phyloP scores from a whole-genome alignment of 306 rosid genomes.

The Glycine latifolia region DNA sequence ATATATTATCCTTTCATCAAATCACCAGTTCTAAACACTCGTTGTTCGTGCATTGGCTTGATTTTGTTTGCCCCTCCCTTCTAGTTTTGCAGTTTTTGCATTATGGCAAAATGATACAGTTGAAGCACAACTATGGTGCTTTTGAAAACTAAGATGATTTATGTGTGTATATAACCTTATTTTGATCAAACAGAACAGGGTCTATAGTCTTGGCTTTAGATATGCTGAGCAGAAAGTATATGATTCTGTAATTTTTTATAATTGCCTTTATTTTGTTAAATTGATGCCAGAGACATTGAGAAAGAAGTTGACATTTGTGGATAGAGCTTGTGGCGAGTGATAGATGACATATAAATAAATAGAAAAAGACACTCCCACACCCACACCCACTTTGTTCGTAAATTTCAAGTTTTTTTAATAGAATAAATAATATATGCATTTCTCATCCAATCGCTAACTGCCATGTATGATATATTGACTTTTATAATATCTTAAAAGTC shows the following conservation, averaged over 20 bases:
- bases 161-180: conserved; percentile 11
- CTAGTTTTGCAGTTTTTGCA: conserved; percentile 5
- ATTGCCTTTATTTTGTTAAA: conserved; percentile 4
- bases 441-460: too few relatives aligned
- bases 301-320: neutral
- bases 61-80: neutral
- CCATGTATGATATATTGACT: too few relatives aligned
- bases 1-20: conserved; percentile 14
- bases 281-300: neutral
- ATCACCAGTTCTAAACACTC: conserved; percentile 25
- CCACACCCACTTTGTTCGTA: neutral
- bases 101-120: neutral
- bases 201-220: neutral
- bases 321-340: conserved; percentile 13
- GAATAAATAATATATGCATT: too few relatives aligned
- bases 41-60: conserved; percentile 16
- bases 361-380: neutral
- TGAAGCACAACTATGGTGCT: conserved; percentile 24
- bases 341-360: neutral
- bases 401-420: too few relatives aligned
- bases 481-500: too few relatives aligned
- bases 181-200: conserved; percentile 12
- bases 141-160: conserved; percentile 29
- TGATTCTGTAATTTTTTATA: neutral
- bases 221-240: conserved; percentile 33